Percentiles rank a stretch among this genome's conserved stretches.
phyloP scores from a whole-genome alignment of 768 basidiomycete genomes.

The Boletus bicolor region DNA sequence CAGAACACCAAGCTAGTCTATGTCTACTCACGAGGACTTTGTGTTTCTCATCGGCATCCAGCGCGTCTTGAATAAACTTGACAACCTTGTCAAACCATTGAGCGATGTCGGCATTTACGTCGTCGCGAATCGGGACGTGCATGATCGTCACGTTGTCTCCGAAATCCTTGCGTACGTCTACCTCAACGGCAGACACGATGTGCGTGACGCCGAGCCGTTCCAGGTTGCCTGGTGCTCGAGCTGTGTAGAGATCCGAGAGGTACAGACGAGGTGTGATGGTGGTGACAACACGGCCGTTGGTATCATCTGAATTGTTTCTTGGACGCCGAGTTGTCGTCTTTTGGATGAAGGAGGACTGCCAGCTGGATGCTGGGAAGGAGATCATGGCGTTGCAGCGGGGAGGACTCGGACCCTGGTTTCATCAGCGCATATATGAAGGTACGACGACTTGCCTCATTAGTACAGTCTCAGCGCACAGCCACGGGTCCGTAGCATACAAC shows the following conservation, averaged over 20 bases:
- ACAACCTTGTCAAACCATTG: conserved; percentile 48
- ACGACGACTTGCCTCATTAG: no score
- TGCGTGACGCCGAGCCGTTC: conserved; percentile 65
- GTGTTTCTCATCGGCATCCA: conserved; percentile 40
- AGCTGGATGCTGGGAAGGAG: conserved; percentile 31
- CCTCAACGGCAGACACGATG: conserved; percentile 63
- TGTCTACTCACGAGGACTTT: conserved; percentile 46
- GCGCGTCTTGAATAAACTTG: conserved; percentile 48
- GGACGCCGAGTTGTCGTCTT: conserved; percentile 16
- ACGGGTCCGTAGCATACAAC: background rate
- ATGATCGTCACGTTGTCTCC: conserved; percentile 39
- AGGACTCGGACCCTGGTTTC: background rate
- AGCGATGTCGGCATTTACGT: conserved; percentile 39
- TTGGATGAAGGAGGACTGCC: conserved; percentile 27
- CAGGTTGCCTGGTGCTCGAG: conserved; percentile 47
- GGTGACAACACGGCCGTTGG: conserved; percentile 23
- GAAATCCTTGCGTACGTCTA: conserved; percentile 26
- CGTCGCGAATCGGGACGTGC: conserved; percentile 51
- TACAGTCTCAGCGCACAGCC: conserved; percentile 12
- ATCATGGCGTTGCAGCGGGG: conserved; percentile 21
- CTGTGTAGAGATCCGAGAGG: conserved; percentile 60
- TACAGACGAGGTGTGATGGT: conserved; percentile 51
- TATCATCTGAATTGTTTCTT: conserved; percentile 4
- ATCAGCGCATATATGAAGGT: conserved; percentile 6
- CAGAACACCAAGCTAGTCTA: background rate